phyloP scores from a whole-genome alignment of 23 red algal genomes.

The Agarophyton chilense region DNA sequence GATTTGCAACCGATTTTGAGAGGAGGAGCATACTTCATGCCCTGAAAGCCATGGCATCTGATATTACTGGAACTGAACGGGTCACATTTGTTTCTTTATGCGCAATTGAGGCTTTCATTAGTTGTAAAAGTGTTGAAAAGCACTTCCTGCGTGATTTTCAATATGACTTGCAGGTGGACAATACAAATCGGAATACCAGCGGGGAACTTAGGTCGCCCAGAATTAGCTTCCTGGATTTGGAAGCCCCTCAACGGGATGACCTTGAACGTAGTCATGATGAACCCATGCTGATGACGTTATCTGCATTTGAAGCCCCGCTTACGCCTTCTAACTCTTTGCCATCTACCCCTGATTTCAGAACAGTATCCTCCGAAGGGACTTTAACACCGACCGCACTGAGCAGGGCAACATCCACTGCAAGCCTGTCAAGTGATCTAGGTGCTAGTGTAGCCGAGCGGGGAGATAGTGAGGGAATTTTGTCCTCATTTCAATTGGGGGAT shows the following conservation, averaged over 20 bases:
- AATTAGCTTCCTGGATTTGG: constrained; percentile 20
- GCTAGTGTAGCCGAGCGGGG: not conserved
- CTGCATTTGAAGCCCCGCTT: constrained; percentile 60
- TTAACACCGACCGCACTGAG: constrained; percentile 15
- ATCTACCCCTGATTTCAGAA: constrained; percentile 29
- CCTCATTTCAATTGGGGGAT: constrained; percentile 55
- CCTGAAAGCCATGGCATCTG: constrained; percentile 44
- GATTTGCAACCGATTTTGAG: constrained; percentile 39
- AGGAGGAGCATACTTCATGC: constrained; percentile 32
- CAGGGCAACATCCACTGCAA: constrained; percentile 17
- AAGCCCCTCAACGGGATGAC: constrained; percentile 23
- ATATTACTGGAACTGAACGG: constrained; percentile 59
- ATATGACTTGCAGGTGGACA: constrained; percentile 52
- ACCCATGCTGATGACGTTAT: constrained; percentile 59
- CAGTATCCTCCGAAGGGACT: constrained; percentile 35
- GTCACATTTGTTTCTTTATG: constrained; percentile 46
- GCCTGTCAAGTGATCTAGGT: constrained; percentile 21
- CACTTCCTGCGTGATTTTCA: constrained; percentile 33
- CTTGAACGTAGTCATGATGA: constrained; percentile 36
- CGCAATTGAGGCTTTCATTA: constrained; percentile 59
- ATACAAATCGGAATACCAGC: not conserved
- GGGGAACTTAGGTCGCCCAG: not conserved
- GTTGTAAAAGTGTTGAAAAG: constrained; percentile 14
- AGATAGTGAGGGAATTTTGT: constrained; percentile 56
- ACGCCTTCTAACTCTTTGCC: constrained; percentile 39